A percentile compares a stretch with the other conserved stretches of the same genome.
Evolutionary conservation across 1,139 yeast genomes (phyloP).

Genomic region (Tardiomyces depauwii): DNA sequence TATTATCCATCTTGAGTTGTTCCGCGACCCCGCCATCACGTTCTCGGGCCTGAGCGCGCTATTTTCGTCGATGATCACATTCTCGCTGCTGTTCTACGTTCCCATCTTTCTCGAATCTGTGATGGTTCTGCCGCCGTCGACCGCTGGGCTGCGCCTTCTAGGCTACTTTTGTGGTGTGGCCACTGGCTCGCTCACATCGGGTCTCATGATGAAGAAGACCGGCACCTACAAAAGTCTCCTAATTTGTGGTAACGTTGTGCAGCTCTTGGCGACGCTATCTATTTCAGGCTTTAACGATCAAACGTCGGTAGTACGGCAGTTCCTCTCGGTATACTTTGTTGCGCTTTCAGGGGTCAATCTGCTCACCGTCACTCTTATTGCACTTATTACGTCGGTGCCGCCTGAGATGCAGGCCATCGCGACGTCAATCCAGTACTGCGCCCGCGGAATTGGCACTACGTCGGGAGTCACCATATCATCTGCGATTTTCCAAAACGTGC

Average conservation of each 20-base stretch:
- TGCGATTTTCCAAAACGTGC: constrained; percentile 44
- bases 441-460: constrained; percentile 65
- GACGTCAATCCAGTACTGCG: constrained; percentile 66
- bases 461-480: constrained; percentile 60
- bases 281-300: neutral
- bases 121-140: constrained; percentile 40
- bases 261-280: constrained; percentile 5
- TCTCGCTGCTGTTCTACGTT: constrained; percentile 45
- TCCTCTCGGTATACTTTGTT: constrained; percentile 18
- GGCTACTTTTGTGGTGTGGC: constrained; percentile 65
- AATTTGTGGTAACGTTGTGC: constrained; percentile 32
- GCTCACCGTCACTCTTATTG: constrained; percentile 54
- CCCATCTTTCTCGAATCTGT: constrained; percentile 59
- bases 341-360: constrained; percentile 30
- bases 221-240: constrained; percentile 52
- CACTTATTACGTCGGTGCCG: constrained; percentile 56
- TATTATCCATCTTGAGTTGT: constrained; percentile 47
- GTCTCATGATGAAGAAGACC: constrained; percentile 54
- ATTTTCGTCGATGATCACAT: constrained; percentile 48
- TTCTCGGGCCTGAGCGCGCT: constrained; percentile 58
- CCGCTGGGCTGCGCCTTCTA: constrained; percentile 50
- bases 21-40: constrained; percentile 46
- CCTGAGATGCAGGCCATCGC: constrained; percentile 56
- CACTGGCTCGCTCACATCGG: constrained; percentile 57
- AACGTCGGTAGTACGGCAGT: neutral